Evolutionary conservation across 495 filamentous ascomycete genomes (phyloP).

Genomic region (Glutinoglossum americanum): DNA sequence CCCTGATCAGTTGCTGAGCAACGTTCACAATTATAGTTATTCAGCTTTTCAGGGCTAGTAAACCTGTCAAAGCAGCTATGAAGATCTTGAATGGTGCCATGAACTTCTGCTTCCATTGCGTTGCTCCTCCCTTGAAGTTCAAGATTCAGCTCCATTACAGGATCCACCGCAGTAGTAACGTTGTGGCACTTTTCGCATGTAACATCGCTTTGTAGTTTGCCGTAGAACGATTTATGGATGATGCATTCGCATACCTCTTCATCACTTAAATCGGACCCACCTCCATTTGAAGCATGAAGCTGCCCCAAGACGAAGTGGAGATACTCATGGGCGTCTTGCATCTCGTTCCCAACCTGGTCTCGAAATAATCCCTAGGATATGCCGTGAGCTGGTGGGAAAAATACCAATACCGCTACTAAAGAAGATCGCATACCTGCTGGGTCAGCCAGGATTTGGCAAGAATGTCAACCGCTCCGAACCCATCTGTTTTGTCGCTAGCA

Average conservation of each 20-base stretch:
- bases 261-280: slow-evolving; percentile 13
- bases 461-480: slow-evolving; percentile 64
- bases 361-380: slow-evolving; percentile 38
- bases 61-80: slow-evolving; percentile 67
- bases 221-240: slow-evolving; percentile 75
- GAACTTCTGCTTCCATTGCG: slow-evolving; percentile 23
- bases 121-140: slow-evolving; percentile 38
- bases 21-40: slow-evolving; percentile 58
- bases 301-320: slow-evolving; percentile 81
- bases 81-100: slow-evolving; percentile 22
- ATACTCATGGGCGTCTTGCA: slow-evolving; percentile 91
- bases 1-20: slow-evolving; percentile 47
- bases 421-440: slow-evolving; percentile 24
- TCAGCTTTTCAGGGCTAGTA: slow-evolving; percentile 44
- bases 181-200: slow-evolving; percentile 70
- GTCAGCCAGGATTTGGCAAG: slow-evolving; percentile 62
- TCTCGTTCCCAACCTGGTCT: slow-evolving; percentile 26
- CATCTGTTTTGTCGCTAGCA: slow-evolving; percentile 55
- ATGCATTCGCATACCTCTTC: slow-evolving; percentile 46
- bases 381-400: background rate
- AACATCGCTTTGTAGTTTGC: slow-evolving; percentile 64
- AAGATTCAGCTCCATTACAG: slow-evolving; percentile 69
- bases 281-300: slow-evolving; percentile 48
- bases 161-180: slow-evolving; percentile 55
- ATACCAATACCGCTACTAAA: background rate